Evolutionary conservation across 306 rosid species (phyloP).

Genomic region (Elaeagnus macrophylla): DNA sequence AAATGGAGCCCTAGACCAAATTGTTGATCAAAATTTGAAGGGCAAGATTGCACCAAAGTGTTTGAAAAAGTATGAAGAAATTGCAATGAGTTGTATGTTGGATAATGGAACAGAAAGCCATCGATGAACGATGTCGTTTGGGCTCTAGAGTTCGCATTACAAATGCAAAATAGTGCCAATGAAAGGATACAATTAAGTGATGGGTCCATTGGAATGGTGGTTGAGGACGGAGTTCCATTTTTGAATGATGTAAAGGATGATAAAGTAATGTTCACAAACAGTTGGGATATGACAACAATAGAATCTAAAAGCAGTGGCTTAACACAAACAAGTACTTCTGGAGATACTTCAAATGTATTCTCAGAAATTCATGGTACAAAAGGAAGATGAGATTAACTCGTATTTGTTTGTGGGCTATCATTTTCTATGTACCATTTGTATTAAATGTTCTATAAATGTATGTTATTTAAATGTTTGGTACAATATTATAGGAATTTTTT

Average conservation of each 20-base stretch:
- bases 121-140: slow-evolving; percentile 20
- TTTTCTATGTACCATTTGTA: too few relatives aligned
- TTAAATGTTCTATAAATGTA: too few relatives aligned
- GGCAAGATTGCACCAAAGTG: slow-evolving; percentile 11
- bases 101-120: slow-evolving; percentile 16
- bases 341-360: neutral
- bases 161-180: slow-evolving; percentile 2
- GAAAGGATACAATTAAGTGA: neutral
- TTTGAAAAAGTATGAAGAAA: slow-evolving; percentile 8
- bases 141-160: slow-evolving; percentile 21
- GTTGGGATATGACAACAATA: neutral
- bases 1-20: neutral
- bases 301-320: too few relatives aligned
- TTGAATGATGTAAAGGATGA: neutral
- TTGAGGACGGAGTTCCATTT: neutral
- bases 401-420: too few relatives aligned
- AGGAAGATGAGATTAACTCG: neutral
- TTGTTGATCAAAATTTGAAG: slow-evolving; percentile 12
- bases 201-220: neutral
- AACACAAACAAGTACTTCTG: too few relatives aligned
- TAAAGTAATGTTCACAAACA: neutral
- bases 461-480: too few relatives aligned
- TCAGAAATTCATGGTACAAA: neutral
- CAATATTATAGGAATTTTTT: too few relatives aligned
- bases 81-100: slow-evolving; percentile 9